Evolutionary conservation across 2,329 filamentous ascomycete species (phyloP), one percentile per base, ranked within the genome.

Genomic region (Helotiales sp.): DNA sequence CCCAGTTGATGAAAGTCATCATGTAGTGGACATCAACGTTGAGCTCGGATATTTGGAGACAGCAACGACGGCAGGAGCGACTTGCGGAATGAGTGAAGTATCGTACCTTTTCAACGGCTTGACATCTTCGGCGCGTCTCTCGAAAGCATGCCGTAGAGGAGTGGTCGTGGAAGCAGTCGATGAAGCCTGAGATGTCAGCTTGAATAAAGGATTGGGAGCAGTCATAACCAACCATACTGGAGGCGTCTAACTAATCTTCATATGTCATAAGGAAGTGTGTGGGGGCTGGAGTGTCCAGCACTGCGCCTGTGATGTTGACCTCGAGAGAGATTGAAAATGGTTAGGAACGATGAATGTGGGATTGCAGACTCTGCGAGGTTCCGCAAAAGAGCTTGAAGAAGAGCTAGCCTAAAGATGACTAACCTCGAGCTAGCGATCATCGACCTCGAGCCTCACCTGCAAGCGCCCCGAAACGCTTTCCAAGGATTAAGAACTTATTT

Each of bases 1-100:
- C 95, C 95, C 95, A 99, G 96, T 90, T 87, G 69, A 87, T 82
- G 78, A 77, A 82, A 80, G 90, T 96, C 93, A 96, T 96, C 81
- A 85, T 79, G 68, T 78, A 70, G 70, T 70, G 69, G 64, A 69
- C 61, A 30, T 51, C 54, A 70, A 47, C 40, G 9, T 60, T 56
- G 27, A 54, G 54, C 42, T 55, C 50, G 22, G 30, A 25, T 48
- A 25, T 55, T 47, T 33, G 12, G 31, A 51, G n/a, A 34, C 55
- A 46, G 13, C 40, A 44, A 25, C 22, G 40, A 25, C 22, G 52
- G 55, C 19, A 17, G 30, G 38, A 58, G 48, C 48, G 42, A 53
- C 55, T 42, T 34, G 29, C 51, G 52, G 31, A 27, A 59, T 49
- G 22, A 55, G 22, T 31, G 57, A 49, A 82, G 25, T 10, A 17